Evolutionary conservation across 306 rosid genomes (phyloP), one percentile per base, ranked within the genome.

Genomic region (Cicer bijugum): DNA sequence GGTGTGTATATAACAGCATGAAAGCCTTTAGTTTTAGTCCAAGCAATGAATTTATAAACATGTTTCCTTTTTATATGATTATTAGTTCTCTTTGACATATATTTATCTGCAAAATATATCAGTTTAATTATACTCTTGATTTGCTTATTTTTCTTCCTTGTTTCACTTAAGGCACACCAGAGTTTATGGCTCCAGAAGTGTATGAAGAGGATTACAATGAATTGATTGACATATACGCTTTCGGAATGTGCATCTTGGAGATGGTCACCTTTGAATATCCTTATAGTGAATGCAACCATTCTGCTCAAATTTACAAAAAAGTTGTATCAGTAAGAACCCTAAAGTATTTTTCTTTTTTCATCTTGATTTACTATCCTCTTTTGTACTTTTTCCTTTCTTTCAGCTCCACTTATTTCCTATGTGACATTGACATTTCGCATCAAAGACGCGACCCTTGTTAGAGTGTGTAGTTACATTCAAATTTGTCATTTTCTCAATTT

Each of bases 161-260:
- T 35, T 64, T 12, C 37, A 76, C 50, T 37, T 76, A 85, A 95
- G 99, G 99, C 84, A 95, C 99, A 33, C 99, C 99, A 9, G 99
- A 95, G 75, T 95, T 95, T 75, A 95, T 95, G 99, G 99, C 99
- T 53, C 99, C 99, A 0, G 99, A 95, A 79, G 95, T 95, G 48
- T 95, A 95, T 45, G 93, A 90, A 71, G 99, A 95, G 86, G 93
- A 95, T 78, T 95, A 95, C 75, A 90, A 95, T 74, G 97, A 95
- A 72, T 86, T 95, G 43, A 93, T 95, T n/a, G 99, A 95, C 74
- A 92, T 91, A 46, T 95, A 95, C 82, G 80, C 99, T 51, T 92
- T 95, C 80, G 99, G 99, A 69, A 95, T 95, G 99, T 92, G 99
- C 77, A 84, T 95, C 48, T 83, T 95, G 82, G 99, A 95, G 88